phyloP scores from a whole-genome alignment of 2,329 filamentous ascomycete genomes.

The Myotisia sp. region DNA sequence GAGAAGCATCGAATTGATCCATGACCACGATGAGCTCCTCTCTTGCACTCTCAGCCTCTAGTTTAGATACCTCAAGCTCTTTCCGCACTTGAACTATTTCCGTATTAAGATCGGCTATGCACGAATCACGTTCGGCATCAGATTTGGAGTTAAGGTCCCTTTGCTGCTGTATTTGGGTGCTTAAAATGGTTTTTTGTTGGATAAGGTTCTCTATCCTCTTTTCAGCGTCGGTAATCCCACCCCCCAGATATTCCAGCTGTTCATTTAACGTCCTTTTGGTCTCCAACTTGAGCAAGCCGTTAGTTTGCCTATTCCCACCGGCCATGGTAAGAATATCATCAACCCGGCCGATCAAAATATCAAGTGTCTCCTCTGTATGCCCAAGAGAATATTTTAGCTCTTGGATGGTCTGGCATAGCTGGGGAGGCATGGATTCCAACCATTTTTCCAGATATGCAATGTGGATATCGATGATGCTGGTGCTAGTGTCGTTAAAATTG shows the following conservation, averaged over 20 bases:
- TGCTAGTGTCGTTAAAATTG: conserved; percentile 16
- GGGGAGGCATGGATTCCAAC: conserved; percentile 45
- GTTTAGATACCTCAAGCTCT: conserved; percentile 43
- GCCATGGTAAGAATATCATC: conserved; percentile 42
- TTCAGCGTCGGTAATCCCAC: conserved; percentile 66
- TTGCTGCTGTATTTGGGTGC: conserved; percentile 89
- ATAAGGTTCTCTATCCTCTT: conserved; percentile 61
- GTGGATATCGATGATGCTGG: conserved; percentile 37
- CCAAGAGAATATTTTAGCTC: conserved; percentile 16
- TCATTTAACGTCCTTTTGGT: conserved; percentile 46
- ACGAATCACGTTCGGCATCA: conserved; percentile 44
- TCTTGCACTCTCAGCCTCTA: conserved; percentile 25
- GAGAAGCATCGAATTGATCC: conserved; percentile 31
- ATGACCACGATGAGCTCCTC: conserved; percentile 29
- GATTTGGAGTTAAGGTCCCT: conserved; percentile 82
- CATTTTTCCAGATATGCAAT: conserved; percentile 58
- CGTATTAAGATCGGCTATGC: conserved; percentile 32
- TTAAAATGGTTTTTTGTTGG: conserved; percentile 78
- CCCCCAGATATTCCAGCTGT: conserved; percentile 62
- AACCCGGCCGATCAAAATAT: conserved; percentile 36
- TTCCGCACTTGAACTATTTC: conserved; percentile 48
- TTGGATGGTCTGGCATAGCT: conserved; percentile 22
- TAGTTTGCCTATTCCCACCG: conserved; percentile 30
- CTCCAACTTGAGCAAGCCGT: conserved; percentile 41
- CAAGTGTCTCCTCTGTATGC: conserved; percentile 43